Evolutionary conservation across 768 basidiomycete species (phyloP).

Genomic region (Boletales sp.): DNA sequence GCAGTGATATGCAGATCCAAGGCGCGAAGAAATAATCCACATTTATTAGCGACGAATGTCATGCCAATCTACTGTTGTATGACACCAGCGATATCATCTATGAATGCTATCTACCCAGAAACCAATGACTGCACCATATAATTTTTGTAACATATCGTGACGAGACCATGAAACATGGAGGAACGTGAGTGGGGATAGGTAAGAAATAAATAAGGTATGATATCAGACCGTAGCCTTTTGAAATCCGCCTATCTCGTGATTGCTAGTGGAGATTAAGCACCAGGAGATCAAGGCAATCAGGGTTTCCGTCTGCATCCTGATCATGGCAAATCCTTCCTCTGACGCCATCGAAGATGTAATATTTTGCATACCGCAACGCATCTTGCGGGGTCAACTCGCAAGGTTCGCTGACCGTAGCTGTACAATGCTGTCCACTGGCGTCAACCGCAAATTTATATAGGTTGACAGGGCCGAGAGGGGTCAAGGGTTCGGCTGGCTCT

Average conservation of each 20-base stretch:
- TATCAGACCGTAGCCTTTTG: background rate
- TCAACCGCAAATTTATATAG: slow-evolving; percentile 21
- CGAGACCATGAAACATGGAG: background rate
- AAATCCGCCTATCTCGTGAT: background rate
- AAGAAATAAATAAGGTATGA: background rate
- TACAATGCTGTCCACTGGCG: slow-evolving; percentile 14
- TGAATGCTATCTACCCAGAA: background rate
- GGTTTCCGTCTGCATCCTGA: background rate
- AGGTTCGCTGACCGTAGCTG: slow-evolving; percentile 10
- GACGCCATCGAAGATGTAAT: slow-evolving; percentile 14
- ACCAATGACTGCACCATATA: too few species aligned
- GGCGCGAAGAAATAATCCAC: too few species aligned
- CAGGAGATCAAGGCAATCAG: slow-evolving; percentile 5
- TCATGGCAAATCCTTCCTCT: slow-evolving; percentile 19
- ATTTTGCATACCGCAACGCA: background rate
- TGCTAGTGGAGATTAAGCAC: slow-evolving; percentile 14
- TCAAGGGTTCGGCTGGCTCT: background rate
- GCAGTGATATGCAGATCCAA: too few species aligned
- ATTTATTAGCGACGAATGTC: too few species aligned
- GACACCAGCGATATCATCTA: background rate
- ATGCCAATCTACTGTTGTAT: too few species aligned
- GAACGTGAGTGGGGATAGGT: background rate
- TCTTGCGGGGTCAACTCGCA: slow-evolving; percentile 6
- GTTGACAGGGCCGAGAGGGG: background rate
- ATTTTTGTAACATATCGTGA: background rate